phyloP scores from a whole-genome alignment of 2,329 filamentous ascomycete genomes.

The Gremmenia infestans region DNA sequence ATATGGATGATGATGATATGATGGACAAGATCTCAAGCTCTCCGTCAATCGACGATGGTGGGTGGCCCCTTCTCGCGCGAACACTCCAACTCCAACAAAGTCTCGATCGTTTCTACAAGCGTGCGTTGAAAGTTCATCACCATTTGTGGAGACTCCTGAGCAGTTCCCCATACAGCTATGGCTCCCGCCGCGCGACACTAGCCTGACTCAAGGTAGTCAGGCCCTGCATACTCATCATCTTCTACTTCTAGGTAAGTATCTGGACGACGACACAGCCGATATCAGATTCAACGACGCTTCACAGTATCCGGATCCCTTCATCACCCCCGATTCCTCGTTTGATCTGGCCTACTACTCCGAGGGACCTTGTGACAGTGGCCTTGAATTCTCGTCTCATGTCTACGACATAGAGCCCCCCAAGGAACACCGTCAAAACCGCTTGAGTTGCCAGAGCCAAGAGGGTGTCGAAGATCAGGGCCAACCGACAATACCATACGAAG shows the following conservation, averaged over 20 bases:
- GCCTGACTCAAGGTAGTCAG: conserved; percentile 19
- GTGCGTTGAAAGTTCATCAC: conserved; percentile 31
- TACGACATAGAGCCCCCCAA: conserved; percentile 11
- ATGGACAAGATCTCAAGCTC: conserved; percentile 99
- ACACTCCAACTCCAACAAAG: conserved; percentile 7
- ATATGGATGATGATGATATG: conserved; percentile 81
- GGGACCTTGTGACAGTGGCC: background rate
- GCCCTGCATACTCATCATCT: conserved; percentile 37
- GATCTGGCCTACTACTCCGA: conserved; percentile 2
- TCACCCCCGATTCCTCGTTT: conserved; percentile 5
- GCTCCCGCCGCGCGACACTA: conserved; percentile 21
- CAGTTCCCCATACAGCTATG: conserved; percentile 22
- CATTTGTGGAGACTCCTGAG: conserved; percentile 27
- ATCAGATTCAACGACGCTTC: background rate
- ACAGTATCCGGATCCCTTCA: background rate
- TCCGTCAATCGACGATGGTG: conserved; percentile 98
- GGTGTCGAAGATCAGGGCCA: conserved; percentile 27
- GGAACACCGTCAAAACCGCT: conserved; percentile 6
- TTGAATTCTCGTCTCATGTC: background rate
- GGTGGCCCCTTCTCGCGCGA: conserved; percentile 46
- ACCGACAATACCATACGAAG: conserved; percentile 24
- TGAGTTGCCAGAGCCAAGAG: conserved; percentile 21
- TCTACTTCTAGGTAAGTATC: conserved; percentile 45
- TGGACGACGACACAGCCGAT: conserved; percentile 33
- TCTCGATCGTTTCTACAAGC: conserved; percentile 28